Percentiles rank a stretch among this genome's conserved stretches.
Evolutionary conservation across 2,329 filamentous ascomycete species (phyloP).

Genomic region (Nothophoma quercina): DNA sequence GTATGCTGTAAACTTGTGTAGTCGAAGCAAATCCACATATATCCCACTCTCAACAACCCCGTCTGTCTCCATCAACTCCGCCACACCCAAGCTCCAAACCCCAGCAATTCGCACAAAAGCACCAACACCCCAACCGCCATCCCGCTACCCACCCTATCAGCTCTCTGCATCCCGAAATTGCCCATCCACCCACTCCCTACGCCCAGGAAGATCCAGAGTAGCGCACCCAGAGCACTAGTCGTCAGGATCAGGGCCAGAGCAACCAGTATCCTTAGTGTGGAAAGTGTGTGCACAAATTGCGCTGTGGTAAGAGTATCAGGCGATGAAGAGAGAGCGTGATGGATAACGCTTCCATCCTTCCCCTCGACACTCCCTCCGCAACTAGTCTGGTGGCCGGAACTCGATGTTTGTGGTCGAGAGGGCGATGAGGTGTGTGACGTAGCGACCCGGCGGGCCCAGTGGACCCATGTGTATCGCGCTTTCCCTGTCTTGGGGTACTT

Average conservation of each 20-base stretch:
- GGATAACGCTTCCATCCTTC: conserved; percentile 10
- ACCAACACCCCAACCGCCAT: conserved; percentile 30
- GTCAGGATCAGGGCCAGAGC: conserved; percentile 27
- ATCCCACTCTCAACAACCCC: too few species aligned
- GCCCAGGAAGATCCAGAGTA: conserved; percentile 36
- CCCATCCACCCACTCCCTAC: conserved; percentile 16
- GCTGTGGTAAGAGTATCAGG: conserved; percentile 28
- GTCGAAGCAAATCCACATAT: background rate
- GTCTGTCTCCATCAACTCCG: conserved; percentile 10
- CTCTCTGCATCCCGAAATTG: conserved; percentile 18
- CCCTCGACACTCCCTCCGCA: conserved; percentile 6
- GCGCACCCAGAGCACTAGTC: conserved; percentile 21
- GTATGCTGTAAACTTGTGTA: conserved; percentile 4
- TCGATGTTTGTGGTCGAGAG: conserved; percentile 3
- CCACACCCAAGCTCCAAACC: conserved; percentile 23
- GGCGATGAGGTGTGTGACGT: conserved; percentile 16
- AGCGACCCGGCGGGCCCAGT: conserved; percentile 51
- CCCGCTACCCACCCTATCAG: conserved; percentile 26
- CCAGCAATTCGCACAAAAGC: conserved; percentile 26
- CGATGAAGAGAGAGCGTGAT: background rate
- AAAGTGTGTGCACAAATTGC: conserved; percentile 36
- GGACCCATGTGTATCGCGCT: conserved; percentile 53
- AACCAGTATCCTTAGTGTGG: conserved; percentile 20
- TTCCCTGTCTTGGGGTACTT: conserved; percentile 42
- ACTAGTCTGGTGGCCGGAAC: background rate